A percentile compares a stretch with the other conserved stretches of the same genome.
Evolutionary conservation across 345 rosid species (phyloP).

Genomic region (Pugionium dolabratum): DNA sequence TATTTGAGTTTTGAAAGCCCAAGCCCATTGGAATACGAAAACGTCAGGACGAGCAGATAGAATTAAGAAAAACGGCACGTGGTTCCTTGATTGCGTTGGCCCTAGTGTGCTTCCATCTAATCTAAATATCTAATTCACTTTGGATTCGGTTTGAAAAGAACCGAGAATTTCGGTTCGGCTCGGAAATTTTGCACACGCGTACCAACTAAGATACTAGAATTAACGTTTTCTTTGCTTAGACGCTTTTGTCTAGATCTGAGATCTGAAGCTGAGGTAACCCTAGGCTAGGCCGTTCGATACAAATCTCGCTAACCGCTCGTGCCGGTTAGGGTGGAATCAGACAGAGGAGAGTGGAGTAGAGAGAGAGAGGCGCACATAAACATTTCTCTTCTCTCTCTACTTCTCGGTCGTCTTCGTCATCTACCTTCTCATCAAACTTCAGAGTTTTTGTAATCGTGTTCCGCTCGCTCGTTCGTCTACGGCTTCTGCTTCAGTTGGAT

Average conservation of each 20-base stretch:
- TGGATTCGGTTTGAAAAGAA: too few species aligned
- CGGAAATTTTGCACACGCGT: background rate
- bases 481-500: conserved; percentile 17
- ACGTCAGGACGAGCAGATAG: background rate
- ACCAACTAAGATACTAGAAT: too few species aligned
- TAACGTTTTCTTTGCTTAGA: background rate
- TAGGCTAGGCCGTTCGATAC: conserved; percentile 8
- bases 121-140: too few species aligned
- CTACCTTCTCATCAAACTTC: background rate
- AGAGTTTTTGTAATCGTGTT: conserved; percentile 3
- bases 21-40: conserved; percentile 11
- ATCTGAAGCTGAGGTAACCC: background rate
- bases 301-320: conserved; percentile 13
- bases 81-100: conserved; percentile 1
- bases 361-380: background rate
- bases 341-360: conserved; percentile 2
- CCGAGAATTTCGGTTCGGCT: too few species aligned
- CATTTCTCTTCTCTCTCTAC: conserved; percentile 15
- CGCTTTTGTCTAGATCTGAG: background rate
- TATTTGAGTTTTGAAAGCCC: background rate
- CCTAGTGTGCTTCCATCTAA: too few species aligned
- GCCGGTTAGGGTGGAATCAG: background rate
- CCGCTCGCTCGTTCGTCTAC: conserved; percentile 15
- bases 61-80: conserved; percentile 8
- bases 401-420: conserved; percentile 29